Base-by-base conservation (phyloP, 2,329 filamentous ascomycete genomes). In the Xylariaceae sp. region DNA sequence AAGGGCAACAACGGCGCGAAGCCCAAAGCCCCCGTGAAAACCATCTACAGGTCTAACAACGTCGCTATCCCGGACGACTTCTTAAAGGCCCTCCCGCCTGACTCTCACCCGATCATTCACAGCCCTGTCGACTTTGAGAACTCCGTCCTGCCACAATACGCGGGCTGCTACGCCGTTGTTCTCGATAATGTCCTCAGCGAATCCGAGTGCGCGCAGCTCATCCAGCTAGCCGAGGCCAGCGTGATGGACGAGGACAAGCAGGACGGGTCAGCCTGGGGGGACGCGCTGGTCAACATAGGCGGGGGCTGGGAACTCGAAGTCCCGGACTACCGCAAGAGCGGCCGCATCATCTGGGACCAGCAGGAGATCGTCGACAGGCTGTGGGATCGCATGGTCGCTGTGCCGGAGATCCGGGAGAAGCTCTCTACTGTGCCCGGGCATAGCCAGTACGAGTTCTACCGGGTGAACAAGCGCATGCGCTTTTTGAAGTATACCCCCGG, bases 321-420 rank as follows among this genome's bases (percentile, higher is more conserved):
- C 3, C 73, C 78, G 1, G 77, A 82, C 8, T 81, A 81, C 46
- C 78, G 89, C 15, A 85, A 88, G 56, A 86, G 86, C 63, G 86
- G 86, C n/a, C 79, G 89, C 2, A 88, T 92, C 59, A 86, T 94
- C 61, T 88, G 84, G 80, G 87, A 94, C 64, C 71, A 79, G 13
- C 73, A 77, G 46, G 79, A 80, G 1, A 60, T 92, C 1, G 84
- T 82, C 0, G 76, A 80, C 21, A 79, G 81, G 19, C 63, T 94
- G 0, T 86, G 86, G 78, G 74, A 71, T 39, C 77, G 89, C 9
- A 79, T 86, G 67, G 45, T 67, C 61, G 58, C 65, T 46, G 66
- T 73, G 9, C 68, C 73, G 2, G 74, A 74, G 1, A 60, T 83
- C 30, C 60, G 58, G 15, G 71, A 76, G 32, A 61, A 70, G 47